phyloP scores from a whole-genome alignment of 192 early-diverging fungal genomes.

The Backusella liffmaniae region DNA sequence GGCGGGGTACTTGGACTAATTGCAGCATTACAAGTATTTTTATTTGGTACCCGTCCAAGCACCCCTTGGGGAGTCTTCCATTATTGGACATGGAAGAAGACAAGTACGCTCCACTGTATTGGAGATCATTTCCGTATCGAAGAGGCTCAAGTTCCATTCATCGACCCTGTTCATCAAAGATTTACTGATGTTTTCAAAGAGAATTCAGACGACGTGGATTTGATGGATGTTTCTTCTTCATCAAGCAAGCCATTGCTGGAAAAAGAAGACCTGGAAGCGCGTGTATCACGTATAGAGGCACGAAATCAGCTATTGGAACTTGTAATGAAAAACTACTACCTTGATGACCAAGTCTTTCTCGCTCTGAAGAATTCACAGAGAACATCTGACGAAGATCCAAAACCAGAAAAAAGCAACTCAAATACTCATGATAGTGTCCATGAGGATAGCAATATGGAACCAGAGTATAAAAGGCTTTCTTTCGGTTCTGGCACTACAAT shows the following conservation, averaged over 20 bases:
- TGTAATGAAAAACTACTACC: neutral
- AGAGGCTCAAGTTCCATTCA: neutral
- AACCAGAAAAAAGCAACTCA: neutral
- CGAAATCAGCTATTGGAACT: slow-evolving; percentile 6
- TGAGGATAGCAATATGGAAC: neutral
- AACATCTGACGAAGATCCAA: too few species aligned
- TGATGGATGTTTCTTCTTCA: too few species aligned
- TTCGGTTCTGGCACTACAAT: neutral
- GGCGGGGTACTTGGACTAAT: slow-evolving; percentile 18
- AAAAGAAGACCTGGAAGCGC: neutral
- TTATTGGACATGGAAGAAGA: neutral
- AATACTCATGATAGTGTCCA: neutral
- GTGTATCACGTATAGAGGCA: neutral
- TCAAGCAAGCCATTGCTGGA: neutral
- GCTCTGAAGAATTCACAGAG: neutral
- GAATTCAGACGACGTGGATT: neutral
- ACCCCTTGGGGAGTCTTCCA: slow-evolving; percentile 2
- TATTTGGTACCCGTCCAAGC: neutral
- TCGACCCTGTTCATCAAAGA: neutral
- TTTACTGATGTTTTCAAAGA: neutral
- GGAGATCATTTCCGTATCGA: neutral
- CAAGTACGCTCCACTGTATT: neutral
- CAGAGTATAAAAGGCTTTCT: neutral
- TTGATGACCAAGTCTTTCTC: neutral
- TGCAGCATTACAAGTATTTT: neutral